Evolutionary conservation across 2,329 filamentous ascomycete species (phyloP), one percentile per base, ranked within the genome.

Genomic region (Hirsutella minnesotensis): DNA sequence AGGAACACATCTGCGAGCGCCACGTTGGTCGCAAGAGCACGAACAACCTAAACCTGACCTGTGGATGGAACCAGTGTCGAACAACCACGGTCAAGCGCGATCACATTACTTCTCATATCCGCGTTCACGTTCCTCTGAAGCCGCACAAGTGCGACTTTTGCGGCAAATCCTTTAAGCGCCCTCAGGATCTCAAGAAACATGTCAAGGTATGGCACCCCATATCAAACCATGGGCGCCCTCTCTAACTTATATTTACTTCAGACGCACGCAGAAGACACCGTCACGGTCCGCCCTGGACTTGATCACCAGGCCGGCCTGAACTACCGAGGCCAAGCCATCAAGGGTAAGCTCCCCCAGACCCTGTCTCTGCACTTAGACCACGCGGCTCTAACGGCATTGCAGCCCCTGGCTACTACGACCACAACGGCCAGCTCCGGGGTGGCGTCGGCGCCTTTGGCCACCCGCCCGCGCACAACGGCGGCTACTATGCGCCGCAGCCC

Each of bases 101-200:
- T 58, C 92, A 98, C 69, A 98, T 98, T 66, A 98, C 92, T 40
- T 96, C 92, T 40, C 92, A 98, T 66, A 95, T 98, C 56, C 86
- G 92, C 51, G 92, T 96, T 42, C 92, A 98, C 63, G 90, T 98
- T n/a, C 92, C 92, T 1, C 72, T 98, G 47, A 98, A 98, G 75
- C 92, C 92, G 52, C 92, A 98, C 72, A 96, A 95, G 68, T 98
- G 92, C 65, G 89, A 95, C 61, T 94, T 95, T 67, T 98, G 92
- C 60, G 87, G 87, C 60, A 98, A 98, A 72, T 89, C 89, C 2
- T 98, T 98, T 76, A 98, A 98, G 78, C 85, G 92, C 29, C 92
- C 92, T 3, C 92, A 98, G 69, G 92, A 98, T 70, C 65, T 98
- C 56, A 96, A 98, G 79, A 98, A 98, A 72, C 92, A 98, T 63